These are phyloP conservation scores for Lyophyllum semitale DNA, from an alignment of 768 basidiomycete genomes.

Conservation along the genomic window DNA sequence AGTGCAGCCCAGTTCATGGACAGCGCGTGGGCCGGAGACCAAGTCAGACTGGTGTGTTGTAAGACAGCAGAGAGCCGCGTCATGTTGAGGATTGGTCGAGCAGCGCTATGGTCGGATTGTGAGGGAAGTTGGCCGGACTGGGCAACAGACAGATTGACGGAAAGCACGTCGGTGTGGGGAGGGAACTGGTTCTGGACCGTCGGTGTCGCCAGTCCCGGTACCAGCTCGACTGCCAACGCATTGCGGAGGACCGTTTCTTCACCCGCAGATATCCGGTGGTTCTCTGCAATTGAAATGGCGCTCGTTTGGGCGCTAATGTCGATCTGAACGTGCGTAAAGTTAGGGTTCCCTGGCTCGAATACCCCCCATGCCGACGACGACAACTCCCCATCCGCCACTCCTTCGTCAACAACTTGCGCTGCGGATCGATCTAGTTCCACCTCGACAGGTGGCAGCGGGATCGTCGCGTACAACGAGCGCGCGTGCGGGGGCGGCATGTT, in stretches of 20 bases:
- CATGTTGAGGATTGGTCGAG: not conserved
- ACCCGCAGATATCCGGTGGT: too few relatives aligned
- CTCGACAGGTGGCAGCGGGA: slow-evolving; percentile 5
- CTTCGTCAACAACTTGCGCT: not conserved
- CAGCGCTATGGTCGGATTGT: too few relatives aligned
- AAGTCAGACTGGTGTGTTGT: not conserved
- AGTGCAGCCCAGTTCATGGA: not conserved
- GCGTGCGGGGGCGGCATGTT: slow-evolving; percentile 10
- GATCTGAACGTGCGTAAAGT: not conserved
- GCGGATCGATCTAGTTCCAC: not conserved
- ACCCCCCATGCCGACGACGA: too few relatives aligned
- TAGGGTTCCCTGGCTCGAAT: not conserved
- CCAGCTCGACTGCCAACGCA: too few relatives aligned
- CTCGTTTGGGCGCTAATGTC: too few relatives aligned
- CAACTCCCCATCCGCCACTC: not conserved
- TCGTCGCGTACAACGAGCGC: slow-evolving; percentile 5
- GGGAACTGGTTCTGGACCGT: too few relatives aligned
- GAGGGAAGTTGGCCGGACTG: too few relatives aligned
- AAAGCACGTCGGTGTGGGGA: too few relatives aligned
- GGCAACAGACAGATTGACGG: too few relatives aligned
- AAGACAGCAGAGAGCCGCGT: not conserved
- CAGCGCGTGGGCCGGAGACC: not conserved
- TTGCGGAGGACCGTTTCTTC: too few relatives aligned
- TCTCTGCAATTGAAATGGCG: too few relatives aligned
- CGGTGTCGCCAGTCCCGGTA: too few relatives aligned